Base-by-base conservation (phyloP, 441 rosid species). In the Pelargonium cotyledonis region DNA sequence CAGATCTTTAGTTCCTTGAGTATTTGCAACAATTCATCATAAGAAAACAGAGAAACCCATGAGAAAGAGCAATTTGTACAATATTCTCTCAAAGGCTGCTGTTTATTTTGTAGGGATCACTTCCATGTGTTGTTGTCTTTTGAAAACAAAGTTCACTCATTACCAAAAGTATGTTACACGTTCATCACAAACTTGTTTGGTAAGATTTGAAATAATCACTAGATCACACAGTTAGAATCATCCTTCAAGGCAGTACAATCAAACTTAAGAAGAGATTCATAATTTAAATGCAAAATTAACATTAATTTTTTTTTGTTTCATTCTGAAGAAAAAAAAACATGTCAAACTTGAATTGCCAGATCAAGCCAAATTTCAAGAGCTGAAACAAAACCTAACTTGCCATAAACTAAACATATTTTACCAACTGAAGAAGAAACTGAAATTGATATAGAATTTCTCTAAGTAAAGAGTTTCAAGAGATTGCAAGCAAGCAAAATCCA, bases 11-110 rank as follows among this genome's bases (percentile, higher is more conserved):
- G 19, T 53, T 53, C 0, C 41, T 38, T 38, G 8, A n/a, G 2
- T 53, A 53, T 53, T 53, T 12, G 58, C 58, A 53, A n/a, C 58
- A n/a, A 53, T 18, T 53, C 58, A 14, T n/a, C 58, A 53, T 53
- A 53, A 18, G 1, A 38, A 38, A 38, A 38, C 58, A 53, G 15
- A 53, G 58, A 53, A 53, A 53, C 58, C 58, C 58, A 15, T 53
- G 16, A 53, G 15, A 18, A 14, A 53, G 21, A 53, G 21, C 18
- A 53, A n/a, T 53, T 53, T 53, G 9, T 5, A 18, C 16, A 53
- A 18, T 11, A 4, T 53, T 14, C 19, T n/a, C 16, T 7, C 5
- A 53, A 53, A 53, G 58, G 21, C 19, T 53, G 8, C 16, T 53
- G 58, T 15, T 53, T 15, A 53, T 53, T 12, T 15, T 53, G 16